Percentiles rank a stretch among this genome's conserved stretches.
phyloP scores from a whole-genome alignment of 768 basidiomycete species.

The Pulveroboletus sp. region DNA sequence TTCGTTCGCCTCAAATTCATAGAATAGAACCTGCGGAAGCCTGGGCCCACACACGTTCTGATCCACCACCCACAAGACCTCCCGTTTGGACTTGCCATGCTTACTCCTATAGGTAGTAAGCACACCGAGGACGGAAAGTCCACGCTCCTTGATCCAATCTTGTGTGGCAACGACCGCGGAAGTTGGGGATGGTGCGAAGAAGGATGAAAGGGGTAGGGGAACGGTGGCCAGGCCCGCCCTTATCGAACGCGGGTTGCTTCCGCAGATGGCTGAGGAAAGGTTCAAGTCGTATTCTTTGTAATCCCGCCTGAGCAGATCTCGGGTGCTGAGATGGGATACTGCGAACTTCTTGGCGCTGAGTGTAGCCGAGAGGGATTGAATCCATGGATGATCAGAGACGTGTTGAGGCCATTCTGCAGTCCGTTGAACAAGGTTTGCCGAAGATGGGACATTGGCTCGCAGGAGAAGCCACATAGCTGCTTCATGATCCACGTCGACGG shows the following conservation, averaged over 20 bases:
- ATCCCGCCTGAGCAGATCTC: slow-evolving; percentile 87
- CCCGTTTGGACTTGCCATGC: slow-evolving; percentile 58
- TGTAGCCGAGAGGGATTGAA: slow-evolving; percentile 50
- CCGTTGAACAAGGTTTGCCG: neutral
- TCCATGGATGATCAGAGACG: slow-evolving; percentile 37
- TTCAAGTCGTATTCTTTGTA: slow-evolving; percentile 81
- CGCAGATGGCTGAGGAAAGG: slow-evolving; percentile 30
- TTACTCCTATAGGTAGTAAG: slow-evolving; percentile 64
- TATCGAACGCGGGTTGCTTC: slow-evolving; percentile 35
- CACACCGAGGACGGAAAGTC: slow-evolving; percentile 68
- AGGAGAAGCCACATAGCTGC: slow-evolving; percentile 66
- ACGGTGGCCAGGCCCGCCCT: slow-evolving; percentile 81
- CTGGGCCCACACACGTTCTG: slow-evolving; percentile 27
- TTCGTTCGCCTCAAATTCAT: slow-evolving; percentile 53
- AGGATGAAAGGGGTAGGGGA: slow-evolving; percentile 56
- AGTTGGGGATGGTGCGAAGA: slow-evolving; percentile 32
- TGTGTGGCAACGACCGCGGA: slow-evolving; percentile 25
- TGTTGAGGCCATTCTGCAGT: slow-evolving; percentile 14
- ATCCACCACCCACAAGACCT: slow-evolving; percentile 64
- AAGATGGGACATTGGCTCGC: slow-evolving; percentile 42
- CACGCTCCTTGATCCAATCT: slow-evolving; percentile 63
- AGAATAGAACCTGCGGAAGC: slow-evolving; percentile 44
- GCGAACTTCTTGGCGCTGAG: slow-evolving; percentile 53
- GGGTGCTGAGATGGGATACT: slow-evolving; percentile 60
- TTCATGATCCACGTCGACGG: slow-evolving; percentile 55